These are phyloP conservation scores for Ascochyta koolunga DNA, from an alignment of 2,329 filamentous ascomycete genomes.

Conservation along the genomic window DNA sequence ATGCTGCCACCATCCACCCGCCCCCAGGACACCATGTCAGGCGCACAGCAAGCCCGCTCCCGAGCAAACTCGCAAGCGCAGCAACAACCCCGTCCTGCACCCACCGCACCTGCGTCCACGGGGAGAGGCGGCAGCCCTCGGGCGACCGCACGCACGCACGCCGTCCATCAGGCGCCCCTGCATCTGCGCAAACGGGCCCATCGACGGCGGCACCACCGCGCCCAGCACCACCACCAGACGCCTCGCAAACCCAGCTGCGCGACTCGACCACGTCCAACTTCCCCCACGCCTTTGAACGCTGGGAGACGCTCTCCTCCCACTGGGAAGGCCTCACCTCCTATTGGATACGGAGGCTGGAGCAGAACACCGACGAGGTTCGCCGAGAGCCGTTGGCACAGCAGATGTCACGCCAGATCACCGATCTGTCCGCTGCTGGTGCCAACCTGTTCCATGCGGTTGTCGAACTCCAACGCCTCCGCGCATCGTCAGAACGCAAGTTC, in stretches of 20 bases:
- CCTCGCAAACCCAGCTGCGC: constrained; percentile 37
- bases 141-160: constrained; percentile 36
- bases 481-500: constrained; percentile 96
- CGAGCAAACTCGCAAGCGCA: constrained; percentile 44
- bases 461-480: constrained; percentile 88
- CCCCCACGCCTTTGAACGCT: constrained; percentile 95
- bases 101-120: constrained; percentile 25
- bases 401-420: constrained; percentile 90
- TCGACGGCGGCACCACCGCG: constrained; percentile 37
- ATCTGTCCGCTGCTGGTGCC: constrained; percentile 94
- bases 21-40: constrained; percentile 32
- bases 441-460: constrained; percentile 98
- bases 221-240: constrained; percentile 30
- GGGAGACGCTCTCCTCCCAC: constrained; percentile 95
- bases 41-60: constrained; percentile 38
- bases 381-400: constrained; percentile 84
- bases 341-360: constrained; percentile 92
- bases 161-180: constrained; percentile 33
- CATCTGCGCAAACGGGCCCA: constrained; percentile 41
- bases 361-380: constrained; percentile 85
- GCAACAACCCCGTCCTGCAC: constrained; percentile 43
- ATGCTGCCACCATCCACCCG: constrained; percentile 30
- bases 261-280: constrained; percentile 68
- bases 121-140: constrained; percentile 39
- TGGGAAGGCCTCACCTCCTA: constrained; percentile 98